These are phyloP conservation scores for Coniella lustricola DNA, from an alignment of 2,329 filamentous ascomycete genomes.

Conservation along the genomic window DNA sequence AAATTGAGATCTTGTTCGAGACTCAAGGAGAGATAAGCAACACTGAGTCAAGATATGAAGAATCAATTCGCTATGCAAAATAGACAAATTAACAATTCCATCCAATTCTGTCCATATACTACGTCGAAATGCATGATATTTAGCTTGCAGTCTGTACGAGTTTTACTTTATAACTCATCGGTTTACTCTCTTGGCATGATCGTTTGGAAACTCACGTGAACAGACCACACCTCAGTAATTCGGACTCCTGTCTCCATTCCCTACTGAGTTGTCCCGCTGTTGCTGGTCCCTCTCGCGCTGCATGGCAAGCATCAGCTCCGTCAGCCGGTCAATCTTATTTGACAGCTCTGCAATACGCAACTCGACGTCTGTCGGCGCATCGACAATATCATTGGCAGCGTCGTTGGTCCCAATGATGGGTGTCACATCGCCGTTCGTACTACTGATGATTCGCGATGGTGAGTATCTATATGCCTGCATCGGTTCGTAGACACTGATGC, in stretches of 20 bases:
- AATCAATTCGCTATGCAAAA: too few relatives aligned
- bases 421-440: neutral
- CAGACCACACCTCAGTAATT: neutral
- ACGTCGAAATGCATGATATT: too few relatives aligned
- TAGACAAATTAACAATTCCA: too few relatives aligned
- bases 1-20: too few relatives aligned
- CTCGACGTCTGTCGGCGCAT: slow-evolving; percentile 29
- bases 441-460: neutral
- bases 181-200: too few relatives aligned
- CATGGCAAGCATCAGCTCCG: slow-evolving; percentile 13
- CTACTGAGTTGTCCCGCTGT: neutral
- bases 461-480: neutral
- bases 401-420: slow-evolving; percentile 19
- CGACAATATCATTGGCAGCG: slow-evolving; percentile 16
- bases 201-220: neutral
- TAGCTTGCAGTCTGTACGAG: too few relatives aligned
- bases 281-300: slow-evolving; percentile 12
- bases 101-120: too few relatives aligned
- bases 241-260: neutral
- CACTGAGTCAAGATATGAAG: too few relatives aligned
- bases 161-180: too few relatives aligned
- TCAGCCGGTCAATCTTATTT: slow-evolving; percentile 16
- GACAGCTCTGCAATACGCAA: slow-evolving; percentile 13
- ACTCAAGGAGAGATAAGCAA: too few relatives aligned
- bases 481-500: slow-evolving; percentile 6